Evolutionary conservation across 129 eudicot genomes (phyloP).

Genomic region (Flaveria brownii): DNA sequence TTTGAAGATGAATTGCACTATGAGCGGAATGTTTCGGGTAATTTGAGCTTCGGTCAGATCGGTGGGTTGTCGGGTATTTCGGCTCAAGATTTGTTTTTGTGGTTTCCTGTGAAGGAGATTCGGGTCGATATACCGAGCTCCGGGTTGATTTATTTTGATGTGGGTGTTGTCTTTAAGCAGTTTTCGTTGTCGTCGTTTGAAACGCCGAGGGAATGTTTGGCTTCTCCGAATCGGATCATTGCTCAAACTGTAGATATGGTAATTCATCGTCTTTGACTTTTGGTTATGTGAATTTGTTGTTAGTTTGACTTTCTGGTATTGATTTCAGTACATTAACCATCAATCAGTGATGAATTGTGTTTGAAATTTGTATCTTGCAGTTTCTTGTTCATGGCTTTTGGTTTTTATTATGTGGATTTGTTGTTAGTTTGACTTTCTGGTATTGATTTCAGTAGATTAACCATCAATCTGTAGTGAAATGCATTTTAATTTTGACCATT

Average conservation of each 20-base stretch:
- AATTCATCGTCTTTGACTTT: slow-evolving; percentile 10
- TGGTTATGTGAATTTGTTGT: slow-evolving; percentile 3
- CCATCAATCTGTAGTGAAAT: not conserved
- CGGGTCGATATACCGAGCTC: slow-evolving; percentile 84
- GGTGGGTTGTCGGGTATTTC: slow-evolving; percentile 71
- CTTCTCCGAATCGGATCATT: slow-evolving; percentile 42
- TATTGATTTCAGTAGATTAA: not conserved
- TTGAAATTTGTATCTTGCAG: not conserved
- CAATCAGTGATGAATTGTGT: too few relatives aligned
- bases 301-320: slow-evolving; percentile 7
- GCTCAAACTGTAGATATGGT: slow-evolving; percentile 35
- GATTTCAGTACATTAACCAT: not conserved
- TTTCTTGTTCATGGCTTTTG: slow-evolving; percentile 19
- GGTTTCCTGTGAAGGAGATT: slow-evolving; percentile 80
- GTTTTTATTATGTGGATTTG: not conserved
- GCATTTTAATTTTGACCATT: not conserved
- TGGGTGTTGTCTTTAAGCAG: slow-evolving; percentile 86
- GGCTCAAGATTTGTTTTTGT: slow-evolving; percentile 84
- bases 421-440: too few relatives aligned
- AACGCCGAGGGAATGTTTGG: slow-evolving; percentile 78
- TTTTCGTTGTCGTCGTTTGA: slow-evolving; percentile 78
- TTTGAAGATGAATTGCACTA: slow-evolving; percentile 87
- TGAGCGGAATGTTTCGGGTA: slow-evolving; percentile 64
- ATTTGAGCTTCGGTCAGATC: slow-evolving; percentile 60
- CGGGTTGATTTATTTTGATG: slow-evolving; percentile 86